These are phyloP conservation scores for Encephalitozoon hellem DNA, from an alignment of 371 early-diverging fungal genomes.

Conservation along the genomic window DNA sequence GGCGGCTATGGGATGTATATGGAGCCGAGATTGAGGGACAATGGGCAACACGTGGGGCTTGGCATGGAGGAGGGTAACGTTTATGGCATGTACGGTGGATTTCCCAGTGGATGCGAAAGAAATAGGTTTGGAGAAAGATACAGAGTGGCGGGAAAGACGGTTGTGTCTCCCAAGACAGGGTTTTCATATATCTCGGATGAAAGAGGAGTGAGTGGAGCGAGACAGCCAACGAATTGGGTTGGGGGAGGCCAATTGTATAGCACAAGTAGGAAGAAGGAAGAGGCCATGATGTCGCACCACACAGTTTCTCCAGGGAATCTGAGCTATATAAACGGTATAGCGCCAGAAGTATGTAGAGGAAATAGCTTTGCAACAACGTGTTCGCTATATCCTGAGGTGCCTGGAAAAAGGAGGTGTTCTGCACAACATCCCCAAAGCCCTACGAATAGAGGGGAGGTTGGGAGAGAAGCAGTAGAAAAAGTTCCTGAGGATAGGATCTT, in stretches of 20 bases:
- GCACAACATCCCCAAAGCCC: not conserved
- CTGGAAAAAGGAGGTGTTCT: not conserved
- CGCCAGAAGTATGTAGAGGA: not conserved
- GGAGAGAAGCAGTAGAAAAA: not conserved
- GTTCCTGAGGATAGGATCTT: not conserved
- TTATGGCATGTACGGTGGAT: not conserved
- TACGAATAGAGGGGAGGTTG: not conserved
- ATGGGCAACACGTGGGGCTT: not conserved
- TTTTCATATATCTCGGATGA: not conserved
- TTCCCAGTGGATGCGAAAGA: not conserved
- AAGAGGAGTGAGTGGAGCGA: not conserved
- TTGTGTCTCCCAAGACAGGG: not conserved
- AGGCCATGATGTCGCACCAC: not conserved
- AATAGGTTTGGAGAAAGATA: not conserved
- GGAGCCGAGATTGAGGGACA: not conserved
- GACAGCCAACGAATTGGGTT: not conserved
- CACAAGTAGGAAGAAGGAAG: not conserved
- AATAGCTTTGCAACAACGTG: not conserved
- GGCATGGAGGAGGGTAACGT: not conserved
- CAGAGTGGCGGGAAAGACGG: not conserved
- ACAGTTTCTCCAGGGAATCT: not conserved
- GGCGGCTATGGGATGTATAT: not conserved
- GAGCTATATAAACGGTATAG: not conserved
- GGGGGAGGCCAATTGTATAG: not conserved
- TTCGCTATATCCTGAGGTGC: not conserved